phyloP scores from a whole-genome alignment of 306 rosid species.

The Quercus gilva region DNA sequence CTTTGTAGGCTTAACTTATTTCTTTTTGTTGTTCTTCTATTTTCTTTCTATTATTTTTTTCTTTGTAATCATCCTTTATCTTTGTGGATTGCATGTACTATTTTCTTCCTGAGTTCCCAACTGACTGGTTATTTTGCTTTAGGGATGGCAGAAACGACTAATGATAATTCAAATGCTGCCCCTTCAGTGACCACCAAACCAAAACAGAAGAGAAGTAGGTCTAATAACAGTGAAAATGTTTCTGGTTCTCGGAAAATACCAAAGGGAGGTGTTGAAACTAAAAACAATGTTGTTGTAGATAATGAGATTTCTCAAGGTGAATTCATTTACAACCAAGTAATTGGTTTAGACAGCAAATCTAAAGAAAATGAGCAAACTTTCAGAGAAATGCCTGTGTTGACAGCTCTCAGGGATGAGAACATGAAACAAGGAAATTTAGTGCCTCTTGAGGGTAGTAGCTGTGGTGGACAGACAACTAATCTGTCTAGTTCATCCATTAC shows the following conservation, averaged over 20 bases:
- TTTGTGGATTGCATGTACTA: no score
- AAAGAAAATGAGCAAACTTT: slow-evolving; percentile 50
- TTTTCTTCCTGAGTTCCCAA: no score
- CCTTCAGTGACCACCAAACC: slow-evolving; percentile 20
- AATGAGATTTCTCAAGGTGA: slow-evolving; percentile 59
- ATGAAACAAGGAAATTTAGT: slow-evolving; percentile 35
- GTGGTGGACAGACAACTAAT: slow-evolving; percentile 28
- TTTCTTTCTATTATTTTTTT: no score
- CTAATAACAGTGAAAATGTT: slow-evolving; percentile 40
- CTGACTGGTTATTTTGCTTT: no score
- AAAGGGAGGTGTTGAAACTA: slow-evolving; percentile 70
- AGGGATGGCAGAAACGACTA: no score
- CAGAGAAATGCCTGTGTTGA: slow-evolving; percentile 61
- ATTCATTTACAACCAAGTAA: slow-evolving; percentile 69
- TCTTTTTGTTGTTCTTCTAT: no score
- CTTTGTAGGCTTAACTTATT: no score
- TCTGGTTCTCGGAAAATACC: slow-evolving; percentile 71
- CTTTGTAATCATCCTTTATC: no score
- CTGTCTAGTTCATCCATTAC: slow-evolving; percentile 26
- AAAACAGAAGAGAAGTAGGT: slow-evolving; percentile 49
- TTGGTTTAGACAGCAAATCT: slow-evolving; percentile 67
- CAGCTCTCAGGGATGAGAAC: slow-evolving; percentile 60
- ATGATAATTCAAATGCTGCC: no score
- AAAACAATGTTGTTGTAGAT: no score
- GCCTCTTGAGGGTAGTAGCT: slow-evolving; percentile 33